Evolutionary conservation across 805 yeast species (phyloP), one percentile per base, ranked within the genome.

Genomic region (Pichia scutulata): DNA sequence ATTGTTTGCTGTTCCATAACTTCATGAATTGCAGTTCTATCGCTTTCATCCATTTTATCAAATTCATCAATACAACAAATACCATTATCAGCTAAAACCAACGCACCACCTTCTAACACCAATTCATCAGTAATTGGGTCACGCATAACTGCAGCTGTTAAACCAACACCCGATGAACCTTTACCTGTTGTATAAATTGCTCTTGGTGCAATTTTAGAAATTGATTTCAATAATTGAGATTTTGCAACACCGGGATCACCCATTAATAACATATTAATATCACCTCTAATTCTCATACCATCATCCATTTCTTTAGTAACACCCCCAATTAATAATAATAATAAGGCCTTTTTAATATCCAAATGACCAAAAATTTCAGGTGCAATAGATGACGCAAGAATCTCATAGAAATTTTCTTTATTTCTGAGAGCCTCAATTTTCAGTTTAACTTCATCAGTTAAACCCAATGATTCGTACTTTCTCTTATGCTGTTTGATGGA

Each of bases 241-340:
- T 93, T 93, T 62, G 99, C 99, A 49, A 93, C 99, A 75, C 99
- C 99, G 41, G 99, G 99, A 64, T 93, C 99, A 60, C 99, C 99
- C 97, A 93, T 92, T 47, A 93, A 75, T 71, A 97, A 85, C 49
- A 93, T 79, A 63, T 93, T 93, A 59, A 93, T 87, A 66, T 93
- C 99, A 61, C 99, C 99, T 73, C 99, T 83, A 61, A 93, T 93
- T 62, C 85, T 82, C 88, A 93, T 82, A 57, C 99, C 99, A 70
- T 93, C 99, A 43, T 95, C 96, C 59, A 92, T 81, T 61, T 82
- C 87, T 66, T 93, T 93, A 45, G 95, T 86, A 42, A 90, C 97
- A 62, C 99, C 99, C 47, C 99, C 97, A 56, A 93, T 89, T 43
- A 93, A 74, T 54, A 93, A 73, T 52, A 93, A 69, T 41, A 93